Evolutionary conservation across 2,329 filamentous ascomycete genomes (phyloP), one percentile per base, ranked within the genome.

Genomic region (Fulvia fulva): DNA sequence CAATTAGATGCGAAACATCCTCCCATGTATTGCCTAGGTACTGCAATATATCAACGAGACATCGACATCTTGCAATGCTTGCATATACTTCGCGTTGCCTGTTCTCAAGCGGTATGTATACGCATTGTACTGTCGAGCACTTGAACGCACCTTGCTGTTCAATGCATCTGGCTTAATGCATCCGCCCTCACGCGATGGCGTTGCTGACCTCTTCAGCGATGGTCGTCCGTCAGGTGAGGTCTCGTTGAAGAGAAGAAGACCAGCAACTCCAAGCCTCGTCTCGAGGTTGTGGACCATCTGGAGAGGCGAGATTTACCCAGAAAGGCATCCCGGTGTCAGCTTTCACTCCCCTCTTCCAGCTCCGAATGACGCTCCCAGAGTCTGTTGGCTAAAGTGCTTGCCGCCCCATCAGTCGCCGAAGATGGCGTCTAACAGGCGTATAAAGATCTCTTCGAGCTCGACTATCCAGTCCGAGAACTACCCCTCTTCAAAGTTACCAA

Each of bases 391-490:
- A 43, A 53, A 54, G 21, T 19, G 26, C 28, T 50, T 34, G 23
- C 21, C 52, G 45, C 21, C 30, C 45, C 25, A 60, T 30, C 55
- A 57, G 51, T 55, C 55, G 58, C 54, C 57, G 56, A 56, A 58
- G 43, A 64, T 64, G 62, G 62, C 56, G 53, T 57, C 60, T 16
- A 47, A 44, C 26, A 60, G 43, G 30, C 56, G 60, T 61, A 63
- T 65, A 60, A 65, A 76, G 55, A 70, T 76, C 62, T 71, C 71
- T 0, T 71, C 76, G 12, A 75, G 74, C 53, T 65, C 77, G 59
- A 69, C 74, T 56, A 75, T 73, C 21, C 69, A 76, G 64, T 67
- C 72, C 23, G 70, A 75, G 30, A 70, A 74, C 61, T 66, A 76
- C 19, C n/a, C n/a, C 70, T 71, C 63, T 69, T 74, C 45, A 71